These are phyloP conservation scores for Polyporus arcularius DNA, from an alignment of 768 basidiomycete species.

Conservation along the genomic window DNA sequence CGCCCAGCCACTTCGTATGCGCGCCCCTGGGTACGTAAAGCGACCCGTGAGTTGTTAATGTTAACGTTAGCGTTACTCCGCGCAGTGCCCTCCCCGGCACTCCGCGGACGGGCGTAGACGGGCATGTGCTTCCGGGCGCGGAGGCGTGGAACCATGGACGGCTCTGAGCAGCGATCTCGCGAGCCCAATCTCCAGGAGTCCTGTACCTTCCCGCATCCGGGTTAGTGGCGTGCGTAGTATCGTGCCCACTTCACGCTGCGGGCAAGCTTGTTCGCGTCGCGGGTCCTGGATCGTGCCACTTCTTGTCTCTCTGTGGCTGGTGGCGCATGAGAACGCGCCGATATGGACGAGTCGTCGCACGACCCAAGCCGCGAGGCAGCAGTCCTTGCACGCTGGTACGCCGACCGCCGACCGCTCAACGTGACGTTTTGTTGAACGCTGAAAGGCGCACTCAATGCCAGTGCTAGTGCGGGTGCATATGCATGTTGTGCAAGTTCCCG, in stretches of 20 bases:
- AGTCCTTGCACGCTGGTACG: too few relatives aligned
- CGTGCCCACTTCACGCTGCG: background rate
- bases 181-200: slow-evolving; percentile 6
- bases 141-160: background rate
- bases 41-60: background rate
- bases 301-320: background rate
- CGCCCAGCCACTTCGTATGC: background rate
- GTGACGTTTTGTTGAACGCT: too few relatives aligned
- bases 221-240: background rate
- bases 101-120: background rate
- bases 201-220: background rate
- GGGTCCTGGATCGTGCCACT: background rate
- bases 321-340: background rate
- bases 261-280: too few relatives aligned
- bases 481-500: background rate
- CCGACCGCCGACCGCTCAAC: too few relatives aligned
- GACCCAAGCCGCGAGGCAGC: background rate
- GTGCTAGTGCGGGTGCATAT: background rate
- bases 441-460: too few relatives aligned
- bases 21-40: background rate
- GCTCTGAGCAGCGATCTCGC: slow-evolving; percentile 1
- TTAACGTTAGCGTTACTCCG: background rate
- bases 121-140: background rate
- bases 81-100: background rate
- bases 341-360: too few relatives aligned